Conservation (phyloP, 2,329 filamentous ascomycete species). For the Diaporthe sp. region DNA sequence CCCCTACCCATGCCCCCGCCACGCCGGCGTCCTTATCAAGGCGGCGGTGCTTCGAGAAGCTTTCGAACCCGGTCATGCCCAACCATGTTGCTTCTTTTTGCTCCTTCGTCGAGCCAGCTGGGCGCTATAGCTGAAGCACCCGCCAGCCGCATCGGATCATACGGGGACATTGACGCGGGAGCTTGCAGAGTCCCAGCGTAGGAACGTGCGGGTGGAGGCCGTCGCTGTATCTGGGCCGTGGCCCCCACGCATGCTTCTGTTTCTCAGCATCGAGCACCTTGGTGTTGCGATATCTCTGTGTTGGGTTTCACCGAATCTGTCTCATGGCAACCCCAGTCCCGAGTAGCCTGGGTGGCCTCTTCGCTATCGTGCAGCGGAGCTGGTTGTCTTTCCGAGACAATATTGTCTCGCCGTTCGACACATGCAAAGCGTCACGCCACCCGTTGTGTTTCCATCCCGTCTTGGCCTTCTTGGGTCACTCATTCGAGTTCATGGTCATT, state of each 20-base stretch:
- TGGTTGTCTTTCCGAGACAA: constrained; percentile 2
- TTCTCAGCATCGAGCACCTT: background rate
- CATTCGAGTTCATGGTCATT: background rate
- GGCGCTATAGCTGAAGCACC: background rate
- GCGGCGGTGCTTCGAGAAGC: constrained; percentile 16
- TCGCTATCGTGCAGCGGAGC: background rate
- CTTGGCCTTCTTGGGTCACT: background rate
- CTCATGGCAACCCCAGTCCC: background rate
- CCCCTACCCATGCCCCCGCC: background rate
- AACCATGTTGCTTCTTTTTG: background rate
- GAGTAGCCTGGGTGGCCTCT: background rate
- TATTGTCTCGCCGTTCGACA: background rate
- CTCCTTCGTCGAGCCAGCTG: background rate
- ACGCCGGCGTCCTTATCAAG: background rate
- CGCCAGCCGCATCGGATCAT: constrained; percentile 15
- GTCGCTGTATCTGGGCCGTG: background rate
- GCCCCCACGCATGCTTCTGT: constrained; percentile 7
- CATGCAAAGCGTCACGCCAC: constrained; percentile 20
- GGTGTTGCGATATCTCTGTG: background rate
- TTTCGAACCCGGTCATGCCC: background rate
- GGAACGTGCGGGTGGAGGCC: background rate
- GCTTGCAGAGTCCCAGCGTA: background rate
- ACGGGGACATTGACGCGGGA: background rate
- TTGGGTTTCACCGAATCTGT: constrained; percentile 1
- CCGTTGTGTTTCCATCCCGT: background rate